Evolutionary conservation across 257 asterid genomes (phyloP).

Genomic region (Lycium barbarum): DNA sequence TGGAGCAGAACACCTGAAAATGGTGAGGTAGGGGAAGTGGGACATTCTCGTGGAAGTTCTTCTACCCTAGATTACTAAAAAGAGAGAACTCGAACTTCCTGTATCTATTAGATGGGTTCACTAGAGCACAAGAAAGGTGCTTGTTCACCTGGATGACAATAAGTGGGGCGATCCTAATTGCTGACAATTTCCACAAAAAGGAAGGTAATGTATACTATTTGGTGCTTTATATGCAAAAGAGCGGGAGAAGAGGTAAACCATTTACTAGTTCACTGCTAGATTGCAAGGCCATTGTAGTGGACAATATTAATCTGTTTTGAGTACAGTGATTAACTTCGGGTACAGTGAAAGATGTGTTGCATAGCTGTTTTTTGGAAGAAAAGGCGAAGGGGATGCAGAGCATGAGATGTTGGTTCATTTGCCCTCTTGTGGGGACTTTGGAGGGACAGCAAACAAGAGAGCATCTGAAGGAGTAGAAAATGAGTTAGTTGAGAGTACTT

Average conservation of each 20-base stretch:
- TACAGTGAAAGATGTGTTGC: neutral
- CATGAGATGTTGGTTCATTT: conserved; percentile 21
- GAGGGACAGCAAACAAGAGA: neutral
- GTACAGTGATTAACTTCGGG: neutral
- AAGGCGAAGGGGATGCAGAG: conserved; percentile 11
- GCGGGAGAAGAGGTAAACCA: neutral
- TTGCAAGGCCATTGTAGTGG: neutral
- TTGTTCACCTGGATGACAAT: conserved; percentile 14
- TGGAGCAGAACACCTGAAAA: conserved; percentile 25
- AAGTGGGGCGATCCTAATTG: neutral
- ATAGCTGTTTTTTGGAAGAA: neutral
- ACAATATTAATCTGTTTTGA: conserved; percentile 10
- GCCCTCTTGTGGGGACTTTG: neutral
- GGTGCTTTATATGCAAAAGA: neutral
- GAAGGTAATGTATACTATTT: neutral
- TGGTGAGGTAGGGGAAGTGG: neutral
- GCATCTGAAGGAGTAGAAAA: neutral
- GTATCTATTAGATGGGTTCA: conserved; percentile 11
- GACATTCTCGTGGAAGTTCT: neutral
- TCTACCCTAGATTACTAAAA: neutral
- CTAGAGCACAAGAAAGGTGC: conserved; percentile 18
- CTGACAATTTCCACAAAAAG: neutral
- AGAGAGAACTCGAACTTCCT: conserved; percentile 15
- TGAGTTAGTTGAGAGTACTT: neutral
- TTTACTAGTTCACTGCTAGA: conserved; percentile 12